These are phyloP conservation scores for Gloeostereum incarnatum DNA, from an alignment of 768 basidiomycete genomes.

Conservation along the genomic window DNA sequence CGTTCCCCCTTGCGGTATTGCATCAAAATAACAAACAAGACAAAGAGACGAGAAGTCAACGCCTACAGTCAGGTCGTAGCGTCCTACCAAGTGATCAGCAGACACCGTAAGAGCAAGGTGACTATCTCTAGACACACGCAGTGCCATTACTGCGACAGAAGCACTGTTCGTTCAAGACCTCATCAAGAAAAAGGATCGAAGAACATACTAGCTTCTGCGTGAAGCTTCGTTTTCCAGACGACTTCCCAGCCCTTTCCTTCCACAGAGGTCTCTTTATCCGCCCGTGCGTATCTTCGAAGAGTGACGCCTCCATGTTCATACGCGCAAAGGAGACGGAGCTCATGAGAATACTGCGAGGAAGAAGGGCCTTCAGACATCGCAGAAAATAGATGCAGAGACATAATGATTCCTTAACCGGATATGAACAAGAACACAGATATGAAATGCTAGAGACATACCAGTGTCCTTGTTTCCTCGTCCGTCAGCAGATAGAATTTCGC, in stretches of 20 bases:
- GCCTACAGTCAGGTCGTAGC: slow-evolving; percentile 49
- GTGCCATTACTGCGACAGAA: slow-evolving; percentile 64
- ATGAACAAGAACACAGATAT: neutral
- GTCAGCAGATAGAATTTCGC: slow-evolving; percentile 26
- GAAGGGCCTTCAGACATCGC: slow-evolving; percentile 14
- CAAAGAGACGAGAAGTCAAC: neutral
- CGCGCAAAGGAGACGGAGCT: slow-evolving; percentile 58
- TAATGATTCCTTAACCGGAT: slow-evolving; percentile 62
- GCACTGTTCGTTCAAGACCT: neutral
- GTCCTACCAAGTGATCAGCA: slow-evolving; percentile 71
- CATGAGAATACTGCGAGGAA: slow-evolving; percentile 17
- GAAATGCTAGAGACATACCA: slow-evolving; percentile 25
- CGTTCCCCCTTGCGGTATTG: neutral
- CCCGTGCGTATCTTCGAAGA: slow-evolving; percentile 39
- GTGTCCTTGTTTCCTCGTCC: slow-evolving; percentile 46
- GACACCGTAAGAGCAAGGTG: slow-evolving; percentile 71
- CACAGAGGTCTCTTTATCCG: slow-evolving; percentile 39
- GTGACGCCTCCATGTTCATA: slow-evolving; percentile 89
- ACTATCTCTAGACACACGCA: slow-evolving; percentile 55
- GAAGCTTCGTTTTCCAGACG: slow-evolving; percentile 57
- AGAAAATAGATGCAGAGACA: slow-evolving; percentile 70
- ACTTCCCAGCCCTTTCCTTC: slow-evolving; percentile 69
- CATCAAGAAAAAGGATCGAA: neutral
- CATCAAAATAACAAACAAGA: neutral
- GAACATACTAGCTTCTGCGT: slow-evolving; percentile 62